These are phyloP conservation scores for Coniochaeta sp. DNA, from an alignment of 2,329 filamentous ascomycete species.

Conservation along the genomic window DNA sequence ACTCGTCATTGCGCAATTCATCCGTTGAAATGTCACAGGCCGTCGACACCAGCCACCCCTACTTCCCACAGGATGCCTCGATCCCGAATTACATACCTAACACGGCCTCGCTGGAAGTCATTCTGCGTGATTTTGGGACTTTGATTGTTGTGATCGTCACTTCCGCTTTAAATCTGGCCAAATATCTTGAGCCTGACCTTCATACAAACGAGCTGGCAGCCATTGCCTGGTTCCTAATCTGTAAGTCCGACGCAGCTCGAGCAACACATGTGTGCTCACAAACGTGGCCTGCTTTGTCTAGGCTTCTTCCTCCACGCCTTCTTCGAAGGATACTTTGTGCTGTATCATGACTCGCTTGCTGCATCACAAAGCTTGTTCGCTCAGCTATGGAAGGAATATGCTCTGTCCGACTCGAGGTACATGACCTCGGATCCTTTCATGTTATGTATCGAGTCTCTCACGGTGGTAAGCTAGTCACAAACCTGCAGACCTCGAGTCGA, in stretches of 20 bases:
- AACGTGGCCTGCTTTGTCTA: constrained; percentile 17
- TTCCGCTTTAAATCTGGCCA: constrained; percentile 21
- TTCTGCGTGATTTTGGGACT: constrained; percentile 29
- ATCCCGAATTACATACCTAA: constrained; percentile 41
- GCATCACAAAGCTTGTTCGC: constrained; percentile 65
- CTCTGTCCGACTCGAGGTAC: constrained; percentile 80
- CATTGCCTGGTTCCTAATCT: constrained; percentile 47
- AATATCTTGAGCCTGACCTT: constrained; percentile 21
- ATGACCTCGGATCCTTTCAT: constrained; percentile 76
- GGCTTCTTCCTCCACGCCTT: constrained; percentile 66
- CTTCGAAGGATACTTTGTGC: constrained; percentile 80
- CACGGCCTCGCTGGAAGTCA: constrained; percentile 24
- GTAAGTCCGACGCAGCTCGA: constrained; percentile 25
- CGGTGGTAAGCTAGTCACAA: constrained; percentile 48
- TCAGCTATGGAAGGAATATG: constrained; percentile 91
- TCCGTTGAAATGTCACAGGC: neutral
- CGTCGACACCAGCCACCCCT: constrained; percentile 33
- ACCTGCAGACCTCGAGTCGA: neutral
- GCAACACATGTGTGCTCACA: constrained; percentile 6
- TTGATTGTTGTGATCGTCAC: constrained; percentile 28
- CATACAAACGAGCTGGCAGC: constrained; percentile 31
- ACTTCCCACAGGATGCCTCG: constrained; percentile 34
- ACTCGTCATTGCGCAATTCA: neutral
- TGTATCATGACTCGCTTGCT: constrained; percentile 59
- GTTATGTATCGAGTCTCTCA: constrained; percentile 79